A percentile compares a stretch with the other conserved stretches of the same genome.
Evolutionary conservation across 164 flowering plant species (phyloP).

Genomic region (Kingdonia uniflora): DNA sequence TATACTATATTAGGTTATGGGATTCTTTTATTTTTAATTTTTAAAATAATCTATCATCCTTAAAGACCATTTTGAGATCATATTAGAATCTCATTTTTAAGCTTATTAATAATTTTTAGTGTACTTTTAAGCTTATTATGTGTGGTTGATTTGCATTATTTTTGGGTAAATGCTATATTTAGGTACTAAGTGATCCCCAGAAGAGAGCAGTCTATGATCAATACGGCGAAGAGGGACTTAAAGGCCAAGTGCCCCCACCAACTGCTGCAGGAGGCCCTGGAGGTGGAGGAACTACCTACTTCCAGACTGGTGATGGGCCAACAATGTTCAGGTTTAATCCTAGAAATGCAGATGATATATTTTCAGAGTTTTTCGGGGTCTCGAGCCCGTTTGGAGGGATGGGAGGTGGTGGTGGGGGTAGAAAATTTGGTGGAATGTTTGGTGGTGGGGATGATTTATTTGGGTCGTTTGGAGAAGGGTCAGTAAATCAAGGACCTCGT

Average conservation of each 20-base stretch:
- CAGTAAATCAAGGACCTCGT: slow-evolving; percentile 21
- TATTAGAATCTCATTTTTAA: too few relatives aligned
- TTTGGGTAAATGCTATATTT: too few relatives aligned
- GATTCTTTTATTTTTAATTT: too few relatives aligned
- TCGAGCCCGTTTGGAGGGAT: slow-evolving; percentile 43
- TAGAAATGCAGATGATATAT: slow-evolving; percentile 48
- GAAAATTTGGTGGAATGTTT: slow-evolving; percentile 33
- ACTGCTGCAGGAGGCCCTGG: slow-evolving; percentile 26
- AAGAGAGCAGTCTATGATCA: slow-evolving; percentile 52
- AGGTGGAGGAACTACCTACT: slow-evolving; percentile 37
- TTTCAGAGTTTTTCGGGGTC: slow-evolving; percentile 45
- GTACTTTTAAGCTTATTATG: too few relatives aligned
- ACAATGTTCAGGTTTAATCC: slow-evolving; percentile 42
- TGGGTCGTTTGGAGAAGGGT: slow-evolving; percentile 28
- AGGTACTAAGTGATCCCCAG: slow-evolving; percentile 61
- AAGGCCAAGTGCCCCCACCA: slow-evolving; percentile 54
- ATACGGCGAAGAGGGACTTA: slow-evolving; percentile 56
- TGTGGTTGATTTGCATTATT: too few relatives aligned
- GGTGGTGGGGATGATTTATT: slow-evolving; percentile 48
- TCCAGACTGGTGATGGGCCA: slow-evolving; percentile 36
- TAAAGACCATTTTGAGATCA: too few relatives aligned
- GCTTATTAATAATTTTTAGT: too few relatives aligned
- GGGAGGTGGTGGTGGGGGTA: slow-evolving; percentile 25
- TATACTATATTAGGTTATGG: too few relatives aligned
- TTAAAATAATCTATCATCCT: too few relatives aligned